phyloP scores from a whole-genome alignment of 257 asterid species.

The Solanum chaucha region DNA sequence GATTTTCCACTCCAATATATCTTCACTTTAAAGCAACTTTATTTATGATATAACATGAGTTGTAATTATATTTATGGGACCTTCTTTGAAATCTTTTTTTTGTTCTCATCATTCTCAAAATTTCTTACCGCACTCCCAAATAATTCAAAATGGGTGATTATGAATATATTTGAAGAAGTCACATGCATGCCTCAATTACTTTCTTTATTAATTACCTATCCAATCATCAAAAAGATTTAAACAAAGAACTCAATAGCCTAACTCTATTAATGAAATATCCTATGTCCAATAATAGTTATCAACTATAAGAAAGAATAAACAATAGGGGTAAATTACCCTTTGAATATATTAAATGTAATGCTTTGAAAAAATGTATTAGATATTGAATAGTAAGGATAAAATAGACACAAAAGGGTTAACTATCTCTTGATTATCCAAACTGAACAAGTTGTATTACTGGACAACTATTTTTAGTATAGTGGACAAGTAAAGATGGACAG shows the following conservation, averaged over 20 bases:
- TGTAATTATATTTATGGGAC: slow-evolving; percentile 42
- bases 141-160: slow-evolving; percentile 16
- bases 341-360: background rate
- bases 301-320: background rate
- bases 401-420: too few relatives aligned
- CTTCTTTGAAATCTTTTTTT: slow-evolving; percentile 12
- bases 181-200: slow-evolving; percentile 14
- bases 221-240: slow-evolving; percentile 14
- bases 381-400: background rate
- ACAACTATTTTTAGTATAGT: too few relatives aligned
- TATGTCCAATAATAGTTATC: background rate
- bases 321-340: too few relatives aligned
- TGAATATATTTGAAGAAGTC: slow-evolving; percentile 6
- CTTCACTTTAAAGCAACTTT: slow-evolving; percentile 41
- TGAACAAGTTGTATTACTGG: background rate
- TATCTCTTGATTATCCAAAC: too few relatives aligned
- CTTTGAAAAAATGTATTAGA: too few relatives aligned
- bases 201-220: slow-evolving; percentile 7
- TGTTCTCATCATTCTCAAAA: background rate
- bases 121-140: background rate
- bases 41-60: slow-evolving; percentile 35
- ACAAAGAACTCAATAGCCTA: background rate
- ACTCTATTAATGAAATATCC: background rate
- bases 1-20: slow-evolving; percentile 10
- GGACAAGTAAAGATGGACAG: too few relatives aligned